Evolutionary conservation across 2,329 filamentous ascomycete genomes (phyloP).

Genomic region (Exophiala oligosperma): DNA sequence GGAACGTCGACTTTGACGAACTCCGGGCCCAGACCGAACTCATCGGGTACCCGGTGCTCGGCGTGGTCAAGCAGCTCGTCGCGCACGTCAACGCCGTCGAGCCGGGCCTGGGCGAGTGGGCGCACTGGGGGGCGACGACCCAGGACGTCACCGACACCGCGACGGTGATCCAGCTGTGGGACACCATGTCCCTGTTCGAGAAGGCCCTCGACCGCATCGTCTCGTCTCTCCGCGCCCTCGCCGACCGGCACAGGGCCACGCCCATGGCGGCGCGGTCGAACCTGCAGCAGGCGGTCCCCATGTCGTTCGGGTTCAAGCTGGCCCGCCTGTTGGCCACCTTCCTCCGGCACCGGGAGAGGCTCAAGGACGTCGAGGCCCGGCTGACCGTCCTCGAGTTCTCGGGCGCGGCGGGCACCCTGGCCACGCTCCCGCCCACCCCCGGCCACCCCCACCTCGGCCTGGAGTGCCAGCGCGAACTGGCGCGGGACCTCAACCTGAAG

Average conservation of each 20-base stretch:
- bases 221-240: constrained; percentile 13
- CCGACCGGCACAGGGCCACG: constrained; percentile 22
- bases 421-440: constrained; percentile 21
- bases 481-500: constrained; percentile 24
- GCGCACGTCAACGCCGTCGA: constrained; percentile 22
- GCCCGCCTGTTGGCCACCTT: constrained; percentile 27
- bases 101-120: constrained; percentile 25
- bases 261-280: constrained; percentile 29
- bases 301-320: constrained; percentile 29
- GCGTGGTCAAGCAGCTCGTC: constrained; percentile 29
- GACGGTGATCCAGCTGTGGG: constrained; percentile 28
- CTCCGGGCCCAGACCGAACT: constrained; percentile 25
- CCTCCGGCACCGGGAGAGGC: constrained; percentile 22
- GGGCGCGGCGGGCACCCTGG: constrained; percentile 28
- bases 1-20: constrained; percentile 25
- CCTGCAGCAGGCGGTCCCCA: constrained; percentile 29
- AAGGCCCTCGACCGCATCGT: constrained; percentile 20
- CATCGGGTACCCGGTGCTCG: constrained; percentile 28
- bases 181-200: constrained; percentile 26
- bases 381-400: constrained; percentile 28
- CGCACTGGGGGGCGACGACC: constrained; percentile 30
- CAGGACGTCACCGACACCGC: constrained; percentile 31
- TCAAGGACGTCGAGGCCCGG: constrained; percentile 21
- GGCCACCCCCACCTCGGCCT: constrained; percentile 22
- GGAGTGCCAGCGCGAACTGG: constrained; percentile 25